Conservation (phyloP, 2,329 filamentous ascomycete genomes). For the Gyromitra esculenta region DNA sequence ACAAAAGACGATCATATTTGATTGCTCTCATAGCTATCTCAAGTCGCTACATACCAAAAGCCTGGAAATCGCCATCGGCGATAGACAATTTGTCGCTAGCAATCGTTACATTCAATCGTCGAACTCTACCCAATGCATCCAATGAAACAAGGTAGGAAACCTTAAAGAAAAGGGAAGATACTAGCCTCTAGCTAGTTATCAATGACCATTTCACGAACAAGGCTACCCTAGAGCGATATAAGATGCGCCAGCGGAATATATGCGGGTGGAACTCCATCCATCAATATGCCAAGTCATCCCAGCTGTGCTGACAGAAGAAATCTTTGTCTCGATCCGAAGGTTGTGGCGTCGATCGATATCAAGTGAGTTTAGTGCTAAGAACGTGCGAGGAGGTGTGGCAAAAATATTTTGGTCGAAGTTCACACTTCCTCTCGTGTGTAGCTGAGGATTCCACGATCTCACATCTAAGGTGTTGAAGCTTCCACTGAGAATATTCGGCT, state of each 20-base stretch:
- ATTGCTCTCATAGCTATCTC: no score
- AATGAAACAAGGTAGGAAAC: no score
- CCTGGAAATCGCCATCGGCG: no score
- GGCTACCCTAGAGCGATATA: conserved; percentile 14
- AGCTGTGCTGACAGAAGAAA: background rate
- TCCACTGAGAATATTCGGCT: conserved; percentile 3
- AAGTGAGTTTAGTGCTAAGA: conserved; percentile 23
- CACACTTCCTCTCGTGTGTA: background rate
- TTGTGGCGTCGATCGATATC: conserved; percentile 66
- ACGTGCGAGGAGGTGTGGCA: background rate
- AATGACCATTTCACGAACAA: background rate
- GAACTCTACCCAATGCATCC: no score
- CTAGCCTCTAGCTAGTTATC: background rate
- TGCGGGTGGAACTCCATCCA: background rate
- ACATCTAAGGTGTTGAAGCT: conserved; percentile 7
- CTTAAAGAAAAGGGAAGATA: background rate
- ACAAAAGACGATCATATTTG: no score
- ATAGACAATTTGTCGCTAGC: no score
- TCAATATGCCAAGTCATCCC: conserved; percentile 17
- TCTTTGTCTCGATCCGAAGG: conserved; percentile 31
- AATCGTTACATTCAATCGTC: no score
- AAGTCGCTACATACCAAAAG: no score
- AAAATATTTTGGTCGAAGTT: conserved; percentile 2
- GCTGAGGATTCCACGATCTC: background rate
- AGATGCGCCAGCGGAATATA: conserved; percentile 4